Evolutionary conservation across 2,329 filamentous ascomycete species (phyloP), one percentile per base, ranked within the genome.

Genomic region (Cadophora sp.): DNA sequence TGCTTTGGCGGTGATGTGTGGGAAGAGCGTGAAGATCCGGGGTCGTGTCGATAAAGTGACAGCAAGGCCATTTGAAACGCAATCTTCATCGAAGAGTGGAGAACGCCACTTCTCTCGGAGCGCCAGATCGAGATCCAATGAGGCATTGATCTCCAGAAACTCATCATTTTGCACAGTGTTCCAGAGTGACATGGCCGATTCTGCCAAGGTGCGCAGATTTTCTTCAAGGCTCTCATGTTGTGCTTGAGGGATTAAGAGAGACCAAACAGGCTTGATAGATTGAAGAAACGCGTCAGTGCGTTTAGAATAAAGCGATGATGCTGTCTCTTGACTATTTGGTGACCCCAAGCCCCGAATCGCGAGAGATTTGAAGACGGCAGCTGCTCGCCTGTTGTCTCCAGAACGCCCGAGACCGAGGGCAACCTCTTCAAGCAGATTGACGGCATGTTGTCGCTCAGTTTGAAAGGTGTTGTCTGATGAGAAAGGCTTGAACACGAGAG

Each of bases 321-420:
- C 16, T n/a, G 34, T n/a, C 53, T 58, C 6, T 34, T n/a, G 53
- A 58, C 29, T 11, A 58, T 19, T 11, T 8, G 26, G 3, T 34
- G 53, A 24, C 3, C 26, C 16, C 9, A 61, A n/a, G 9, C 58
- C 58, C 8, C 37, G 34, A 12, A 46, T n/a, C 1, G 58, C 34
- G 24, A 61, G 34, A 19, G 58, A 37, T 61, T 27, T 43, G n/a
- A 61, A 48, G n/a, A 61, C 37, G 4, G 58, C 40, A 43, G 58
- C 31, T 19, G n/a, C 58, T 26, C 58, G 34, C 22, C n/a, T 61
- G 3, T 37, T 43, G 22, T 48, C 22, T 14, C 37, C 37, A 24
- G 16, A 26, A 27, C 12, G 1, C 37, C n/a, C 53, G 14, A 62
- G 24, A 34, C 24, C 59, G 6, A 19, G 19, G 5, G 46, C 6